A percentile compares a stretch with the other conserved stretches of the same genome.
Conservation (phyloP, 2,329 filamentous ascomycete species). For the Aspergillus bombycis region DNA sequence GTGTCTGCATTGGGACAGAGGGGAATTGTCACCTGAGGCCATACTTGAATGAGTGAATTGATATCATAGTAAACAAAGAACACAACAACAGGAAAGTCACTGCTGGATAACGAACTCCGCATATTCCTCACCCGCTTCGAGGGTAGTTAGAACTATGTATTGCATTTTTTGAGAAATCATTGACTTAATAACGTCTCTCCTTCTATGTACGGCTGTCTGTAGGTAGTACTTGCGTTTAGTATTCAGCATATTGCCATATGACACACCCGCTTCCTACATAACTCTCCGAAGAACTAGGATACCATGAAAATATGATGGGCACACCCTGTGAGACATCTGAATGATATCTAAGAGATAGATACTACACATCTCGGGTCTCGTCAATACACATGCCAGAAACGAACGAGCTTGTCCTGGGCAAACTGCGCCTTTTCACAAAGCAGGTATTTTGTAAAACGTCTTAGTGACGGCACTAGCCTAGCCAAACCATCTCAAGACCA, state of each 20-base stretch:
- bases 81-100: background rate
- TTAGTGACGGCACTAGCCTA: background rate
- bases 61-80: background rate
- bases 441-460: background rate
- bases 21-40: background rate
- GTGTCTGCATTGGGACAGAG: background rate
- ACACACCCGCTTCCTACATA: background rate
- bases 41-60: slow-evolving; percentile 3
- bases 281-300: background rate
- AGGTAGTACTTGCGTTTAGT: background rate
- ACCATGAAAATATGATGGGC: background rate
- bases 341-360: background rate
- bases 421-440: background rate
- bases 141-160: background rate
- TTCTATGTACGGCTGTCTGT: background rate
- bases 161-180: background rate
- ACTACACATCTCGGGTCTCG: background rate
- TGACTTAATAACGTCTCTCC: background rate
- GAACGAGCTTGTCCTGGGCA: background rate
- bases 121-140: background rate
- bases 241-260: background rate
- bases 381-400: background rate
- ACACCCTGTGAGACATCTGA: background rate
- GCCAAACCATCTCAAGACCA: background rate
- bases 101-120: background rate